Conservation (phyloP, 2,329 filamentous ascomycete genomes). For the Zopfia rhizophila region DNA sequence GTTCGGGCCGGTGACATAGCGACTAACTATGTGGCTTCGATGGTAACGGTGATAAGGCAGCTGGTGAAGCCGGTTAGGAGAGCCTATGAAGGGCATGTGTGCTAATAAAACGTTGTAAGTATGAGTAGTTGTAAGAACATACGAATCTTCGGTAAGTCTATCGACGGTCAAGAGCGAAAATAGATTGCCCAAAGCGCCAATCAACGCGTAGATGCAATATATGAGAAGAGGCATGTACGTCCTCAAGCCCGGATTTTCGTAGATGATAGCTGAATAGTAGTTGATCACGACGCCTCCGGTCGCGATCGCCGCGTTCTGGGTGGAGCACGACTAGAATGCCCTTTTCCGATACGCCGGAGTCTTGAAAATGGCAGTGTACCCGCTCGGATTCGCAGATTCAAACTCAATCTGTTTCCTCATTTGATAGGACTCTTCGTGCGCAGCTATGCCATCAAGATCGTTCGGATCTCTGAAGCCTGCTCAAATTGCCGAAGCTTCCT, state of each 20-base stretch:
- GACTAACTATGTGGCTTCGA: slow-evolving; percentile 37
- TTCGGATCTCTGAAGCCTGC: slow-evolving; percentile 29
- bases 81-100: slow-evolving; percentile 21
- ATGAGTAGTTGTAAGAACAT: no score
- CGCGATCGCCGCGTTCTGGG: slow-evolving; percentile 36
- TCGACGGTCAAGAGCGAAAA: slow-evolving; percentile 35
- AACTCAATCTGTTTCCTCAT: slow-evolving; percentile 37
- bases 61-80: slow-evolving; percentile 35
- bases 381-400: slow-evolving; percentile 26
- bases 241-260: slow-evolving; percentile 31
- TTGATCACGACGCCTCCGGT: slow-evolving; percentile 37
- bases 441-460: slow-evolving; percentile 30
- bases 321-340: slow-evolving; percentile 32
- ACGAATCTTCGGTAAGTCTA: slow-evolving; percentile 31
- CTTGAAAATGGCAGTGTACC: slow-evolving; percentile 33
- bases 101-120: background rate
- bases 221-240: slow-evolving; percentile 34
- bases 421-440: slow-evolving; percentile 37
- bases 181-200: slow-evolving; percentile 34
- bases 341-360: slow-evolving; percentile 32
- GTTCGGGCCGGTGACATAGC: slow-evolving; percentile 25
- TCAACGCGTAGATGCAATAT: slow-evolving; percentile 37
- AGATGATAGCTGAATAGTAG: slow-evolving; percentile 39
- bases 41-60: slow-evolving; percentile 27
- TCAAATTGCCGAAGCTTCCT: slow-evolving; percentile 50